Evolutionary conservation across 2,329 filamentous ascomycete genomes (phyloP), one percentile per base, ranked within the genome.

Genomic region (Amauroascus niger): DNA sequence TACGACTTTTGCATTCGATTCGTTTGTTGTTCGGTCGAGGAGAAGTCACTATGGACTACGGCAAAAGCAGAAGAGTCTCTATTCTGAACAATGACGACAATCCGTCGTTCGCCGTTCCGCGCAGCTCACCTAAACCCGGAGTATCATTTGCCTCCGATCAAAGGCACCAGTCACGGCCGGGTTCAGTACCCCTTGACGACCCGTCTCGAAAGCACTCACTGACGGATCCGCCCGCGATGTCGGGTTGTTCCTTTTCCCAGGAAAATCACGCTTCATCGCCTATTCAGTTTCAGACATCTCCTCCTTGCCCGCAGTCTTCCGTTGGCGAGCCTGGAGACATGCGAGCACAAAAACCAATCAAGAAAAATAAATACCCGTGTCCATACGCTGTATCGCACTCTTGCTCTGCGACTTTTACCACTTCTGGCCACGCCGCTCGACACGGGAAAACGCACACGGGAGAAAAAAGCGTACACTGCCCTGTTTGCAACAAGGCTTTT

Each of bases 381-480:
- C 81, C 81, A 0, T 79, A 82, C 63, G 78, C 80, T 1, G 76
- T 77, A 59, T 74, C 77, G 49, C 79, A 76, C 64, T 72, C 74
- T 50, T 84, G 81, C 71, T 71, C 68, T 49, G 79, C 82, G 56
- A 82, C 76, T 46, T 84, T 84, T 67, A 84, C 81, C 50, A 84
- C 81, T 4, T 84, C 81, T 0, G 81, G 81, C 49, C 81, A 84
- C 62, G 81, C 81, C 6, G 80, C 81, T n/a, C 78, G 81, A 18
- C 81, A 84, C 61, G 80, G 81, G 26, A 84, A 84, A 69, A 83
- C 83, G 68, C 81, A 84, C 68, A 84, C 81, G 0, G 81, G 81
- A 53, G 81, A 83, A 67, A 84, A 84, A 66, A 80, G 82, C 56
- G 80, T 82, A n/a, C 76, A 80, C 61, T 84, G 81, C 63, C 81